Conservation (phyloP, 139 green algal genomes). For the Tetratostichococcus sp. region DNA sequence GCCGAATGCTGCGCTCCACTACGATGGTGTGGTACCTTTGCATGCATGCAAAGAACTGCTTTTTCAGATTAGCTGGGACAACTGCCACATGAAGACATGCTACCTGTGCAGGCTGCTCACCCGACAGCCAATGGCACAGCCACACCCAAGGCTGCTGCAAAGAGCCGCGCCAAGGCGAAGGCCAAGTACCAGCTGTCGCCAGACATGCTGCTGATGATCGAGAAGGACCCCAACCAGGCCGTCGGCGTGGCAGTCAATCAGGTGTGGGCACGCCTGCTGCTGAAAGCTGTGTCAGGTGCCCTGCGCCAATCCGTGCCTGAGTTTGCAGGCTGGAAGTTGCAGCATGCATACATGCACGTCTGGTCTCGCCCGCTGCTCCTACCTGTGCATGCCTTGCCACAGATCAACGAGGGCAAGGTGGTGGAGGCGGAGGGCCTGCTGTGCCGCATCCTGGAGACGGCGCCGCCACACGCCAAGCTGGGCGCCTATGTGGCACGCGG, state of each 20-base stretch:
- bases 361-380: constrained; percentile 1
- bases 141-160: neutral
- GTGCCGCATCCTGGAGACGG: constrained; percentile 45
- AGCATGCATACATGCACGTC: neutral
- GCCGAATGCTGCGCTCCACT: no score
- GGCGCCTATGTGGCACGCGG: constrained; percentile 62
- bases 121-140: neutral
- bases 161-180: neutral
- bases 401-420: constrained; percentile 76
- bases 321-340: no score
- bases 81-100: no score
- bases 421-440: constrained; percentile 58
- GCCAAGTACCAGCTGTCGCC: neutral
- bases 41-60: neutral
- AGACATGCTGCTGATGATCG: neutral
- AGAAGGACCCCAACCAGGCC: neutral
- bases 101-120: neutral
- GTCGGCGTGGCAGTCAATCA: constrained; percentile 15
- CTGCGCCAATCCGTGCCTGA: no score
- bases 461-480: constrained; percentile 24
- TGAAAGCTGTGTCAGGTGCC: neutral
- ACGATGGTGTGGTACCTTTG: no score
- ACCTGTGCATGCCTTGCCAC: constrained; percentile 3
- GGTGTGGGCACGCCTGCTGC: constrained; percentile 1
- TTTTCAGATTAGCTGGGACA: neutral